phyloP scores from a whole-genome alignment of 495 filamentous ascomycete species.

The Talaromyces stipitatus region DNA sequence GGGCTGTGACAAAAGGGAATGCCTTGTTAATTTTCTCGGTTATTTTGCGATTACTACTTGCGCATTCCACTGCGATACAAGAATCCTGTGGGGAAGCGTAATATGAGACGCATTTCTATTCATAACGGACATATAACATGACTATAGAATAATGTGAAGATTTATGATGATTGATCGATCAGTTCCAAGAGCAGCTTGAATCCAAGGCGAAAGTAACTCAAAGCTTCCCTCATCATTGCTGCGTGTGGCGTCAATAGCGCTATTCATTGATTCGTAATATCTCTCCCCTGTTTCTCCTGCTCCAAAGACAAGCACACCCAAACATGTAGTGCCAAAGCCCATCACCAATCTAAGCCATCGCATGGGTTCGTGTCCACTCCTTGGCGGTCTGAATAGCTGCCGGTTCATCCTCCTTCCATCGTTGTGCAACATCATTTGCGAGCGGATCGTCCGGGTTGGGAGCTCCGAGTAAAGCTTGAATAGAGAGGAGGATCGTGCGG shows the following conservation, averaged over 20 bases:
- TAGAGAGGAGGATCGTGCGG: constrained; percentile 92
- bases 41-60: not conserved
- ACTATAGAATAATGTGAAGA: not conserved
- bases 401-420: constrained; percentile 92
- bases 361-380: constrained; percentile 81
- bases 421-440: constrained; percentile 94
- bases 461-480: constrained; percentile 91
- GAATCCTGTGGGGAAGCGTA: not conserved
- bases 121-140: not conserved
- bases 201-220: not conserved
- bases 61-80: not conserved
- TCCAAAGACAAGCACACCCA: not conserved
- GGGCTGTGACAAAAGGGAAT: not conserved
- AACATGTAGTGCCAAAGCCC: not conserved
- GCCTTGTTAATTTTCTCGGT: not conserved
- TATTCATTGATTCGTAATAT: not conserved
- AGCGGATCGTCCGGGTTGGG: constrained; percentile 97
- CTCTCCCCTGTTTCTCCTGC: not conserved
- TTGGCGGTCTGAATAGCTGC: constrained; percentile 84
- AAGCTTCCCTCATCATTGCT: not conserved
- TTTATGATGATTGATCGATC: not conserved
- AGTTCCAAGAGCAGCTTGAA: not conserved
- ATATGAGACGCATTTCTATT: not conserved
- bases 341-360: constrained; percentile 42
- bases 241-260: not conserved